Percentiles rank a stretch among this genome's conserved stretches.
Conservation (phyloP, 352 stramenopile genomes). For the Globisporangium rhizosaccharum region DNA sequence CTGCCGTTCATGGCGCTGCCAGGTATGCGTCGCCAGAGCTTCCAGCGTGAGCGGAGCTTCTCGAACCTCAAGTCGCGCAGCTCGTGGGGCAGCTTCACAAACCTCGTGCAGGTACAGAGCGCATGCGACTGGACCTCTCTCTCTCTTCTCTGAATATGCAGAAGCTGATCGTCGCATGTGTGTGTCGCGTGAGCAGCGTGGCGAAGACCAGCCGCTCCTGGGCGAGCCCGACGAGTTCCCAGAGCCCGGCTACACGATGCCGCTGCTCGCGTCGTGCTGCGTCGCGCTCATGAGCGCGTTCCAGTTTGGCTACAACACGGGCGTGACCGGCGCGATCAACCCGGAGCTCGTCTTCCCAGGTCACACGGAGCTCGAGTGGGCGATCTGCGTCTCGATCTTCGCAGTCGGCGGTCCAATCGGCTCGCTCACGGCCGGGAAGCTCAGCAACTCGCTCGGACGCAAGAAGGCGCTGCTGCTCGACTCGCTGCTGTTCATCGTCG, state of each 20-base stretch:
- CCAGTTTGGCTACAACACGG: constrained; percentile 75
- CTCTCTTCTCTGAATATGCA: not conserved
- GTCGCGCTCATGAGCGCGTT: constrained; percentile 67
- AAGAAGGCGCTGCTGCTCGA: constrained; percentile 59
- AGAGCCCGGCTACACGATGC: constrained; percentile 61
- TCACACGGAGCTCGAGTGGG: constrained; percentile 59
- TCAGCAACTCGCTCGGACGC: constrained; percentile 48
- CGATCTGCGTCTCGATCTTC: constrained; percentile 65
- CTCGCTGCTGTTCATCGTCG: constrained; percentile 62
- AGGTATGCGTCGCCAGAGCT: constrained; percentile 65
- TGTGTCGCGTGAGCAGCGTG: constrained; percentile 22
- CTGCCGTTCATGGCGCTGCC: constrained; percentile 65
- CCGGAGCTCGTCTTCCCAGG: constrained; percentile 56
- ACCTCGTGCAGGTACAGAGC: constrained; percentile 32
- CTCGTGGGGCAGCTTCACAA: constrained; percentile 52
- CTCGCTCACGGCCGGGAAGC: constrained; percentile 50
- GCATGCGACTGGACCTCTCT: not conserved
- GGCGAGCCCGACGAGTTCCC: constrained; percentile 51
- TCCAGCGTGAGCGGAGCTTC: constrained; percentile 66
- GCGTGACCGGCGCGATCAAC: constrained; percentile 61
- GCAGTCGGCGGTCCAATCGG: constrained; percentile 55
- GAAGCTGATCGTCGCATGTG: too few relatives aligned
- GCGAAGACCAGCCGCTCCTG: constrained; percentile 69
- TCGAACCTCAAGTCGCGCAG: constrained; percentile 60
- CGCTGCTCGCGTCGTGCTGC: constrained; percentile 56